Conservation (phyloP, 345 rosid species). For the Moringa oleifera region DNA sequence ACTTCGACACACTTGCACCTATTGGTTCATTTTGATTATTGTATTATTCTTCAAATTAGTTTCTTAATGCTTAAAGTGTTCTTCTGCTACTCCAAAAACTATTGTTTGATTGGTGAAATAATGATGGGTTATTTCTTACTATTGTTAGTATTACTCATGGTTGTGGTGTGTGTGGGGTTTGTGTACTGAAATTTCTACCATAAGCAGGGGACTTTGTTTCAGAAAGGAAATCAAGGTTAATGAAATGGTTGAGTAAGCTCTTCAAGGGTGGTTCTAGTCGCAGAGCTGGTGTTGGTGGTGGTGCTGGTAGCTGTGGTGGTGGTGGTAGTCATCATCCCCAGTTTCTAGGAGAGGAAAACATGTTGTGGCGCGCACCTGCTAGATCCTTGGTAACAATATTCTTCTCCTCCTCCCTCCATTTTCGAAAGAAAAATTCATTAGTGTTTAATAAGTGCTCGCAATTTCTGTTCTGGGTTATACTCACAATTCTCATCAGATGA, state of each 20-base stretch:
- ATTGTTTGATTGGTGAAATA: no score
- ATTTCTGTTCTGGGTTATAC: no score
- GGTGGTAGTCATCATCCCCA: constrained; percentile 42
- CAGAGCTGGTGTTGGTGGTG: no score
- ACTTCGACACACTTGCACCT: background rate
- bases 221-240: constrained; percentile 75
- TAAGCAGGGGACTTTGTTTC: constrained; percentile 71
- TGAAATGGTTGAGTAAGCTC: constrained; percentile 91
- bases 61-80: background rate
- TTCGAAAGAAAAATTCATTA: no score
- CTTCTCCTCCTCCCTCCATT: no score
- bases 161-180: background rate
- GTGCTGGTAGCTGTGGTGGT: constrained; percentile 26
- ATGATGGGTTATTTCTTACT: background rate
- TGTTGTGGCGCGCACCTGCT: constrained; percentile 61
- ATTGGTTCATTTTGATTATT: background rate
- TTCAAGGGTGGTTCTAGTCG: constrained; percentile 58
- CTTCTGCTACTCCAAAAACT: background rate
- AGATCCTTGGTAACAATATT: constrained; percentile 49
- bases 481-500: no score
- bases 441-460: no score
- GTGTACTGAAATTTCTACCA: constrained; percentile 15
- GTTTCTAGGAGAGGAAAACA: constrained; percentile 75
- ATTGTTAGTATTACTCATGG: background rate
- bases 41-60: no score